phyloP scores from a whole-genome alignment of 352 stramenopile species.

The Phytopythium boreale region DNA sequence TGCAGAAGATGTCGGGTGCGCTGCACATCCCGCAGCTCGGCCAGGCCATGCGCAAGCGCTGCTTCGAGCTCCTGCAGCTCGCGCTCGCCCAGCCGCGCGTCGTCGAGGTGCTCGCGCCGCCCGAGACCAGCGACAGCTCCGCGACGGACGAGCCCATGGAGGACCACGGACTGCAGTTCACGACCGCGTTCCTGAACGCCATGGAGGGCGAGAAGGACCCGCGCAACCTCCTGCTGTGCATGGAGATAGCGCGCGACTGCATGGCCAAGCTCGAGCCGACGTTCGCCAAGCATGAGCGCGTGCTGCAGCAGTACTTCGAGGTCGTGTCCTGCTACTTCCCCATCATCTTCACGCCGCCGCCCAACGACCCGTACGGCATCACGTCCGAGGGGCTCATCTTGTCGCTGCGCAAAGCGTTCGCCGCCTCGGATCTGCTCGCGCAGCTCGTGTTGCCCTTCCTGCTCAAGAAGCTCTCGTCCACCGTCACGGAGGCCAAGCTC shows the following conservation, averaged over 20 bases:
- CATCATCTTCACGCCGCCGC: conserved; percentile 89
- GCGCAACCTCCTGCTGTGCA: conserved; percentile 77
- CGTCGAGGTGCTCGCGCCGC: conserved; percentile 48
- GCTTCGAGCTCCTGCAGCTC: conserved; percentile 79
- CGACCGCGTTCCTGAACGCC: conserved; percentile 70
- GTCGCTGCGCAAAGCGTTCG: conserved; percentile 78
- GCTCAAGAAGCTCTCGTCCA: conserved; percentile 83
- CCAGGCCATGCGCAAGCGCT: conserved; percentile 86
- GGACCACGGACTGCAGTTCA: conserved; percentile 55
- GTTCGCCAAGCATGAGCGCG: conserved; percentile 61
- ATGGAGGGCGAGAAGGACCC: conserved; percentile 91
- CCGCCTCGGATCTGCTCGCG: conserved; percentile 71
- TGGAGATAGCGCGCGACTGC: conserved; percentile 65
- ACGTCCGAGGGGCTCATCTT: conserved; percentile 82
- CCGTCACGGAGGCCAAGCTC: conserved; percentile 73
- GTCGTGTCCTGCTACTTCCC: conserved; percentile 91
- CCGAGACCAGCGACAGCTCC: conserved; percentile 10
- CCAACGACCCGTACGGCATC: conserved; percentile 90
- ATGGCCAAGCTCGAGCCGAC: conserved; percentile 52
- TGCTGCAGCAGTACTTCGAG: conserved; percentile 87
- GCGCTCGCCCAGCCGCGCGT: conserved; percentile 53
- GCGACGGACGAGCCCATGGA: conserved; percentile 21
- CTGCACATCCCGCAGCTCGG: conserved; percentile 80
- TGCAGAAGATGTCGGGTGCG: conserved; percentile 59
- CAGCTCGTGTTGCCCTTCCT: conserved; percentile 84